phyloP scores from a whole-genome alignment of 2,329 filamentous ascomycete genomes.

The Neopestalotiopsis sp. region DNA sequence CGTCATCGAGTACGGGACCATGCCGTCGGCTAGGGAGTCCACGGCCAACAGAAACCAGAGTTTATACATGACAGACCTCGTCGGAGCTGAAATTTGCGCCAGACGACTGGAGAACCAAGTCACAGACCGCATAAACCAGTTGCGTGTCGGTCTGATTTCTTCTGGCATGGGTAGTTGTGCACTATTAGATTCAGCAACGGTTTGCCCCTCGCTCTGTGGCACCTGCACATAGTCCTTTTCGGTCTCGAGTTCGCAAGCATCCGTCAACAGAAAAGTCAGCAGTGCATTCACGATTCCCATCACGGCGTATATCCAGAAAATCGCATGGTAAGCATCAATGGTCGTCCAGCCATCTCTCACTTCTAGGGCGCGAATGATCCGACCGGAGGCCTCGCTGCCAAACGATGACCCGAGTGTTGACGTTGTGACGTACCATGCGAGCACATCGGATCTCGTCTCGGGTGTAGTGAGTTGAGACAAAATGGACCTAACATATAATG shows the following conservation, averaged over 20 bases:
- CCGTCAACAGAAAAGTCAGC: slow-evolving; percentile 51
- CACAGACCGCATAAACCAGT: slow-evolving; percentile 23
- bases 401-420: slow-evolving; percentile 59
- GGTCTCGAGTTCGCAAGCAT: slow-evolving; percentile 52
- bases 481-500: slow-evolving; percentile 44
- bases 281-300: slow-evolving; percentile 59
- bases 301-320: slow-evolving; percentile 62
- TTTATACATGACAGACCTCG: slow-evolving; percentile 64
- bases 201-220: slow-evolving; percentile 24
- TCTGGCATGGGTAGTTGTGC: background rate
- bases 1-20: slow-evolving; percentile 63
- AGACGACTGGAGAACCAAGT: slow-evolving; percentile 43
- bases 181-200: slow-evolving; percentile 1
- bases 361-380: slow-evolving; percentile 53
- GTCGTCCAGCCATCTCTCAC: slow-evolving; percentile 52
- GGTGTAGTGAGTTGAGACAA: slow-evolving; percentile 64
- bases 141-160: slow-evolving; percentile 12
- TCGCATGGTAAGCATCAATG: slow-evolving; percentile 57
- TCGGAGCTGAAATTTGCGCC: slow-evolving; percentile 61
- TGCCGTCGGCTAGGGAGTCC: slow-evolving; percentile 70
- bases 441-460: slow-evolving; percentile 62
- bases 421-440: slow-evolving; percentile 68
- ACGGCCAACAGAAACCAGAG: slow-evolving; percentile 69
- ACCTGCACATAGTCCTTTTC: slow-evolving; percentile 29
- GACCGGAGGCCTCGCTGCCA: slow-evolving; percentile 57